A percentile compares a stretch with the other conserved stretches of the same genome.
These are phyloP conservation scores for Phytomonas serpens DNA, from an alignment of 208 protist species.

Conservation along the genomic window DNA sequence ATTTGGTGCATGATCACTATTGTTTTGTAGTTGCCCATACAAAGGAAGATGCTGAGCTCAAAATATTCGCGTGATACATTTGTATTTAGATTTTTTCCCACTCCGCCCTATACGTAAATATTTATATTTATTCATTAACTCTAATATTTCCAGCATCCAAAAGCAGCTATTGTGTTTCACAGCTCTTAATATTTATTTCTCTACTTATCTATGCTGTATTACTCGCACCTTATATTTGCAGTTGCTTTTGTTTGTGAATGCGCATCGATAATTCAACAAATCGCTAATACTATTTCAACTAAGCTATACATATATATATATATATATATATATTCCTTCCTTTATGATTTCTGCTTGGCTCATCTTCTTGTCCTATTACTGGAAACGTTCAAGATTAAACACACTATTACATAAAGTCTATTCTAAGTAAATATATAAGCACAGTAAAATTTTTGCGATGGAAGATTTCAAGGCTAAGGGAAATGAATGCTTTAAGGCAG, in stretches of 20 bases:
- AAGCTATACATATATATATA: not conserved
- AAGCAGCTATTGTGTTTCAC: not conserved
- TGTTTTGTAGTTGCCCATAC: slow-evolving; percentile 77
- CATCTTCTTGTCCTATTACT: not conserved
- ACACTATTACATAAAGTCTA: slow-evolving; percentile 5
- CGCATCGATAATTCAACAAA: not conserved
- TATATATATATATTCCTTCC: not conserved
- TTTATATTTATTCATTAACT: not conserved
- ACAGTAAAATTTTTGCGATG: slow-evolving; percentile 24
- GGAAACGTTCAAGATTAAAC: not conserved
- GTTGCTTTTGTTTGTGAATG: not conserved
- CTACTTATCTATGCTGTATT: not conserved
- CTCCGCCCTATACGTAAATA: not conserved
- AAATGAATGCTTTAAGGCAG: slow-evolving; percentile 87
- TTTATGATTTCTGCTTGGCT: not conserved
- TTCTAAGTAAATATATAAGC: not conserved
- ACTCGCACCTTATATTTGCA: slow-evolving; percentile 4
- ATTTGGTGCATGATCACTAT: slow-evolving; percentile 90
- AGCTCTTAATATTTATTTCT: not conserved
- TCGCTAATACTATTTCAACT: not conserved
- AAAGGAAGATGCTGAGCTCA: slow-evolving; percentile 25
- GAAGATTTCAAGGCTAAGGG: slow-evolving; percentile 86
- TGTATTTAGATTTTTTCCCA: not conserved
- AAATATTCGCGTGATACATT: slow-evolving; percentile 20
- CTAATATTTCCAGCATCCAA: not conserved